A percentile compares a stretch with the other conserved stretches of the same genome.
Conservation (phyloP, 495 filamentous ascomycete genomes). For the Annulohypoxylon bovei region DNA sequence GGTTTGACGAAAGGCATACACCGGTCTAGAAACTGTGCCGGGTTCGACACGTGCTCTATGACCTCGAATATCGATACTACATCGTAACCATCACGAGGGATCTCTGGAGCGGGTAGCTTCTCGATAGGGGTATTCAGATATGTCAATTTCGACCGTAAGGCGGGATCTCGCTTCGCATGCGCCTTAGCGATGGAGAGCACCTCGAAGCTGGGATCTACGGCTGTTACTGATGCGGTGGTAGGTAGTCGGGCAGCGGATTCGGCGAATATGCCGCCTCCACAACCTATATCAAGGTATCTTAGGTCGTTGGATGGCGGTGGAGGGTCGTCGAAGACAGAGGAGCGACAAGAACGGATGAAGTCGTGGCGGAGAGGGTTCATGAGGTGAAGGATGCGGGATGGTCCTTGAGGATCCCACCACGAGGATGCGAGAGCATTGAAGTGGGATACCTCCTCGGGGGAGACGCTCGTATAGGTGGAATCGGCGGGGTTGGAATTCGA, state of each 20-base stretch:
- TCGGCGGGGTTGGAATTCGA: slow-evolving; percentile 26
- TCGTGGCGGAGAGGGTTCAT: slow-evolving; percentile 98
- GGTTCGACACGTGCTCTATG: slow-evolving; percentile 85
- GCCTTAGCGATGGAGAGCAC: slow-evolving; percentile 80
- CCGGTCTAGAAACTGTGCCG: slow-evolving; percentile 72
- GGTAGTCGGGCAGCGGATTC: slow-evolving; percentile 85
- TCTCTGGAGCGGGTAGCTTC: slow-evolving; percentile 61
- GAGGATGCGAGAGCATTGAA: slow-evolving; percentile 91
- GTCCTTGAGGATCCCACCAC: slow-evolving; percentile 98
- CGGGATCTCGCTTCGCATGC: slow-evolving; percentile 76
- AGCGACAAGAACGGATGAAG: slow-evolving; percentile 81
- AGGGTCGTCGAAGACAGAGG: slow-evolving; percentile 53
- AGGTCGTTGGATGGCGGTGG: slow-evolving; percentile 48
- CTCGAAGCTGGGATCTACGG: slow-evolving; percentile 83
- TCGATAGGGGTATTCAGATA: slow-evolving; percentile 81
- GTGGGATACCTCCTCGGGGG: slow-evolving; percentile 87
- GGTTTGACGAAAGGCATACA: slow-evolving; percentile 80
- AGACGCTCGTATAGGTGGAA: slow-evolving; percentile 71
- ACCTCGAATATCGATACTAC: slow-evolving; percentile 92
- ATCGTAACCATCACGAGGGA: slow-evolving; percentile 65
- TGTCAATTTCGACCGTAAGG: slow-evolving; percentile 65
- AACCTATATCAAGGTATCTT: slow-evolving; percentile 90
- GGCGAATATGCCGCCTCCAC: slow-evolving; percentile 95
- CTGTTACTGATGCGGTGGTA: slow-evolving; percentile 74
- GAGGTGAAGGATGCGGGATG: slow-evolving; percentile 90